A percentile compares a stretch with the other conserved stretches of the same genome.
phyloP scores from a whole-genome alignment of 1,139 yeast genomes.

The Candida sanyaensis region DNA sequence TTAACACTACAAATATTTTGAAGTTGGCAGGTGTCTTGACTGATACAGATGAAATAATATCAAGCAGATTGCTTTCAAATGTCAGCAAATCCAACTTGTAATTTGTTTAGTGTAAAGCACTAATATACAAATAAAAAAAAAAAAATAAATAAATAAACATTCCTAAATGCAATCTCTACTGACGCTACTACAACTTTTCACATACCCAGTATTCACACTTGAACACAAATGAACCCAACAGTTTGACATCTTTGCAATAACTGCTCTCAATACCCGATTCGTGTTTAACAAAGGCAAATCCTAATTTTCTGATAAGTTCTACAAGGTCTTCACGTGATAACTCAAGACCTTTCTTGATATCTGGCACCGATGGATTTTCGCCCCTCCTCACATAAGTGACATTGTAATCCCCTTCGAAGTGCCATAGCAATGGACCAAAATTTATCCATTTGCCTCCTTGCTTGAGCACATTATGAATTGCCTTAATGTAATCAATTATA shows the following conservation, averaged over 20 bases:
- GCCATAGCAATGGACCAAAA: conserved; percentile 87
- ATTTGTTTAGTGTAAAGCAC: neutral
- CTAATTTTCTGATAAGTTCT: conserved; percentile 47
- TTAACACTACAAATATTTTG: conserved; percentile 62
- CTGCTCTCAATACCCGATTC: conserved; percentile 48
- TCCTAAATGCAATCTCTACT: neutral
- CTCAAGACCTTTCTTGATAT: conserved; percentile 61
- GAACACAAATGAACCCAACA: conserved; percentile 61
- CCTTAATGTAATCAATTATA: conserved; percentile 64
- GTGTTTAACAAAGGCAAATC: conserved; percentile 53
- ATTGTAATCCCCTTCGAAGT: conserved; percentile 61
- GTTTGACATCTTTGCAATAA: conserved; percentile 56
- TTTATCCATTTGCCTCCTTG: conserved; percentile 75
- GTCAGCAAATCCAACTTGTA: conserved; percentile 17
- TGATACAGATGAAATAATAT: conserved; percentile 33
- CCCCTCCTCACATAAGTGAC: conserved; percentile 21
- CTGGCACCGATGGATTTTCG: conserved; percentile 30
- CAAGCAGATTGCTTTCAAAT: conserved; percentile 31
- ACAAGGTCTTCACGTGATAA: conserved; percentile 61
- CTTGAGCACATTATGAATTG: conserved; percentile 55
- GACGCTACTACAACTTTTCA: conserved; percentile 5
- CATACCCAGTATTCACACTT: conserved; percentile 78
- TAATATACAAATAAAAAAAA: neutral
- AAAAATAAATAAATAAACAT: neutral
- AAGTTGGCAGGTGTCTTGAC: conserved; percentile 60